phyloP scores from a whole-genome alignment of 208 protist species.

The Angomonas ambiguus region DNA sequence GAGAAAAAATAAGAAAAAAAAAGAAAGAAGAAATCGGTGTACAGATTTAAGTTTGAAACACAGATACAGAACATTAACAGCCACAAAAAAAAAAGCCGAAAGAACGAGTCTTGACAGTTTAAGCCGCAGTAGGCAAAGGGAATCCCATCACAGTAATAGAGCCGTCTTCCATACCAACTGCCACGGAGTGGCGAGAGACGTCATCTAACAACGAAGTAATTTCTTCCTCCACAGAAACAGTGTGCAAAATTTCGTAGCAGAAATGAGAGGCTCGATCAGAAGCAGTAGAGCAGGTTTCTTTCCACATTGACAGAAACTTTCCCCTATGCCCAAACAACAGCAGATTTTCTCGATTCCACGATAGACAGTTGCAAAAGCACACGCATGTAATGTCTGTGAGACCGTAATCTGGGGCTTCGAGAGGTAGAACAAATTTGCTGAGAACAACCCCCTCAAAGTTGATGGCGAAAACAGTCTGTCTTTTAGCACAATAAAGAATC shows the following conservation, averaged over 20 bases:
- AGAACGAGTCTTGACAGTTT: background rate
- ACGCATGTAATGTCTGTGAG: constrained; percentile 13
- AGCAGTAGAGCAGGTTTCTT: background rate
- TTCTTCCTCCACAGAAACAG: background rate
- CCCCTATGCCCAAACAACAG: constrained; percentile 29
- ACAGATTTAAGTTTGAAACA: background rate
- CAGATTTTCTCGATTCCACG: constrained; percentile 22
- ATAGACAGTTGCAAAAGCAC: constrained; percentile 23
- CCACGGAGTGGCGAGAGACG: background rate
- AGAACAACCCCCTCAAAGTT: constrained; percentile 34
- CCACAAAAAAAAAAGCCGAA: background rate
- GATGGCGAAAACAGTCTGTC: constrained; percentile 32
- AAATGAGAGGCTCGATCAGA: background rate
- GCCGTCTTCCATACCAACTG: background rate
- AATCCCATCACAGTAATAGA: constrained; percentile 4
- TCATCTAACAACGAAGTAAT: background rate
- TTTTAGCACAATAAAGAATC: constrained; percentile 36
- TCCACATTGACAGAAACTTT: constrained; percentile 20
- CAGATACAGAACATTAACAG: background rate
- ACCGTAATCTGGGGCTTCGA: background rate
- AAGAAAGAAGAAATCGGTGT: background rate
- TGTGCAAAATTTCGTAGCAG: background rate
- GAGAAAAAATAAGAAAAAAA: background rate
- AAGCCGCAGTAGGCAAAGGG: background rate
- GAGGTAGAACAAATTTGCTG: background rate